Evolutionary conservation across 1,139 yeast species (phyloP).

Genomic region (Kodamaea suecica): DNA sequence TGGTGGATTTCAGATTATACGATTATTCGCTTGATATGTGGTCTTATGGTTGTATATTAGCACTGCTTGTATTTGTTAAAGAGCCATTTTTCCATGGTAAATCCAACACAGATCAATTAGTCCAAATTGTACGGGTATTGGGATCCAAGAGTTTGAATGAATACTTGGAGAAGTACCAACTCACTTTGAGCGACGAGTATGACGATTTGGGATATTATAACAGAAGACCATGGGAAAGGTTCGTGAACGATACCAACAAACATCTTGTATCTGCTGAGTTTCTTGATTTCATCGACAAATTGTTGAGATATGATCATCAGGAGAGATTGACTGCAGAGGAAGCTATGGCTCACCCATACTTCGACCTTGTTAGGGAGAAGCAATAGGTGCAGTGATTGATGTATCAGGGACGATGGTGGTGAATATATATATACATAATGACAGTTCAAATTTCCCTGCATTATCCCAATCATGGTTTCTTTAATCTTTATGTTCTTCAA

Average conservation of each 20-base stretch:
- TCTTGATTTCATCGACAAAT: constrained; percentile 76
- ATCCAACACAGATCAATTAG: constrained; percentile 92
- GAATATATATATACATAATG: too few relatives aligned
- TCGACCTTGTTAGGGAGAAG: constrained; percentile 31
- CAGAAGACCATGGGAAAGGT: constrained; percentile 85
- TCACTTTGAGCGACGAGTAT: constrained; percentile 76
- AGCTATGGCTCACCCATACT: constrained; percentile 86
- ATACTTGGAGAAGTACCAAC: constrained; percentile 73
- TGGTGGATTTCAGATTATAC: constrained; percentile 90
- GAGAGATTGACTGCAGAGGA: constrained; percentile 91
- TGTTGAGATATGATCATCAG: constrained; percentile 90
- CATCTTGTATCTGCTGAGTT: constrained; percentile 67
- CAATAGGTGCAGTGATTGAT: neutral
- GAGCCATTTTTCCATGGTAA: constrained; percentile 98
- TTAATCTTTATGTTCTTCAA: too few relatives aligned
- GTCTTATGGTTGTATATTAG: constrained; percentile 97
- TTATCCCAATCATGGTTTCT: too few relatives aligned
- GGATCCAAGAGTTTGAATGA: constrained; percentile 83
- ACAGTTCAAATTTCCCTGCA: neutral
- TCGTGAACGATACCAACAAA: constrained; percentile 71
- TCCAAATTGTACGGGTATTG: constrained; percentile 87
- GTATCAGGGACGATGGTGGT: too few relatives aligned
- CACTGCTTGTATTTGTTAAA: constrained; percentile 92
- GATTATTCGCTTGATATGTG: constrained; percentile 95
- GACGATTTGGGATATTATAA: constrained; percentile 79